phyloP scores from a whole-genome alignment of 1,284 basidiomycete species.

The Ustilago xerochloae region DNA sequence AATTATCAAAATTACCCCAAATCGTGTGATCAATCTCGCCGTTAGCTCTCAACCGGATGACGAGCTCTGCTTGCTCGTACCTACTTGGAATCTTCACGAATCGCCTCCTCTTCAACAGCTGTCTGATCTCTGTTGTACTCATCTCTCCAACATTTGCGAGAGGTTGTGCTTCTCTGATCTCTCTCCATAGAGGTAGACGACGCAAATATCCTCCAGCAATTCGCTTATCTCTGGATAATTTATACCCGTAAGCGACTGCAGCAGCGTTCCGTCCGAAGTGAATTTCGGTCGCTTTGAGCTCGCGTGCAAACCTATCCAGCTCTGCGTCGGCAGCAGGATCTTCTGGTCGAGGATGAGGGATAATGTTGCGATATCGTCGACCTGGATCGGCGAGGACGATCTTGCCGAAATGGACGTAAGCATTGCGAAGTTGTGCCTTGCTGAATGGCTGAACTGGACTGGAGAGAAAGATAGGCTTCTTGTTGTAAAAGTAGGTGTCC shows the following conservation, averaged over 20 bases:
- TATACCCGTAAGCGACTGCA: neutral
- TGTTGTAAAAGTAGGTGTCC: conserved; percentile 4
- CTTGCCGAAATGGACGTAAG: neutral
- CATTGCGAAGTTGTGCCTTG: neutral
- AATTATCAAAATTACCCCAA: neutral
- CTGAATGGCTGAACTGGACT: neutral
- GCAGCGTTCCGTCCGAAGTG: neutral
- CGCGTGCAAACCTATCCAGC: neutral
- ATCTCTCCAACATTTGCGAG: neutral
- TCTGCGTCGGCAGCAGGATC: neutral
- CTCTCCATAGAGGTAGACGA: neutral
- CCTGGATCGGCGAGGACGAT: conserved; percentile 10
- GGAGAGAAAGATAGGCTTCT: conserved; percentile 6
- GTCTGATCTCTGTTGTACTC: neutral
- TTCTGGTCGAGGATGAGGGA: neutral
- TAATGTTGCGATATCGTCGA: neutral
- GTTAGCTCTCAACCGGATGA: neutral
- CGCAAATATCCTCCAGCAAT: neutral
- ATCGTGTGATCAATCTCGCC: neutral
- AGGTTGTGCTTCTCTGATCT: neutral
- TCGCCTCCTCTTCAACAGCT: neutral
- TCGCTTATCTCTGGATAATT: neutral
- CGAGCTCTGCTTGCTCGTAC: neutral
- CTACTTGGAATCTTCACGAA: neutral
- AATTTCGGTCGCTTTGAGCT: neutral